Evolutionary conservation across 2,329 filamentous ascomycete genomes (phyloP), one percentile per base, ranked within the genome.

Genomic region (Aspergillus aculeatinus): DNA sequence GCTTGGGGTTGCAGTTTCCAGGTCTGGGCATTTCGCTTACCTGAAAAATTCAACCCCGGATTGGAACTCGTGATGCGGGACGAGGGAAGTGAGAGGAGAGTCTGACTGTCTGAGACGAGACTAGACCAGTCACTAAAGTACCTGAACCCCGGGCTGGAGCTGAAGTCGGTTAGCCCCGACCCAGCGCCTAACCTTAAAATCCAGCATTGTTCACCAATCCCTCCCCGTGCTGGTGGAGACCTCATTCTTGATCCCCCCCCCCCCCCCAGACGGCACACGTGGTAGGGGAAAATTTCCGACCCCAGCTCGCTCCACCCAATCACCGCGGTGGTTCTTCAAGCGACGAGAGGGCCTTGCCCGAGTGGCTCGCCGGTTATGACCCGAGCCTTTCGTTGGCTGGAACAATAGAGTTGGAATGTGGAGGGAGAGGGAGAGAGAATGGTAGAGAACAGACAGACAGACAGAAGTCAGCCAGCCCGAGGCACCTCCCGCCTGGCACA

Each of bases 311-410:
- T 31, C 31, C 25, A 25, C 14, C 39, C 39, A 44, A 44, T 44
- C 39, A 44, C 16, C 23, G 44, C n/a, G 21, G 16, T 19, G 39
- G 39, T 44, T 44, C 39, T 19, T 44, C 39, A 44, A 44, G 39
- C n/a, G 39, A 44, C 5, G 14, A 44, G 16, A 12, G 16, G 33
- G 33, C 12, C 47, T 57, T 29, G 23, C 44, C 63, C 58, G 58
- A 57, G 23, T 56, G 48, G 49, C 48, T 50, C 53, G 49, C 57
- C 65, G 66, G 65, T 33, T 35, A 42, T 47, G 63, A 68, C 44
- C 69, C 69, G 69, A 70, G 64, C 47, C 14, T 67, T 60, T 70
- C 63, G 65, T 60, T 71, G 69, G 69, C 55, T 50, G 57, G 55
- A 33, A 52, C 11, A 5, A 35, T 35, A 29, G 27, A 29, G 27